These are phyloP conservation scores for Lipomyces orientalis DNA, from an alignment of 805 yeast genomes.

Conservation along the genomic window DNA sequence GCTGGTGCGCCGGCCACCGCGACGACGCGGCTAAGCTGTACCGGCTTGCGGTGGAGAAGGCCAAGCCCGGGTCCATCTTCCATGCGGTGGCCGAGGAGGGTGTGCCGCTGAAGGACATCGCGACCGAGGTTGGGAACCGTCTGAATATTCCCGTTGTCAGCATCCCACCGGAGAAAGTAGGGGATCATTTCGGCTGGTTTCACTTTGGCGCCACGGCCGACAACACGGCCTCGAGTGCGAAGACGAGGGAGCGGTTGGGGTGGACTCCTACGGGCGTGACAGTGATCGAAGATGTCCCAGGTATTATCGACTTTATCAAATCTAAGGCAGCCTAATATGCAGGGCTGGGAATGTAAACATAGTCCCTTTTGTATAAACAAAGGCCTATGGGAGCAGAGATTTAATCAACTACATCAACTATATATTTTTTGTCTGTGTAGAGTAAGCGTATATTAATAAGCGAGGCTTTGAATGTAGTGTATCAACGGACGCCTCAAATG, in stretches of 20 bases:
- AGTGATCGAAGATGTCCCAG: background rate
- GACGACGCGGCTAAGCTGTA: slow-evolving; percentile 2
- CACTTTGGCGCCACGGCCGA: background rate
- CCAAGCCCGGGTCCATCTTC: background rate
- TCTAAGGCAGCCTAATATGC: background rate
- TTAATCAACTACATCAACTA: background rate
- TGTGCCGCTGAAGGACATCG: background rate
- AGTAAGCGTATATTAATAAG: background rate
- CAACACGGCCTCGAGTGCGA: background rate
- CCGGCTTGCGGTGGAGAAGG: background rate
- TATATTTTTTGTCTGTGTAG: background rate
- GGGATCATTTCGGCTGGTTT: background rate
- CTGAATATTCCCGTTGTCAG: background rate
- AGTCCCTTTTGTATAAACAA: background rate
- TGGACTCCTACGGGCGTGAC: background rate
- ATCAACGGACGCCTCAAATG: slow-evolving; percentile 1
- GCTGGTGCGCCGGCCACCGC: slow-evolving; percentile 4
- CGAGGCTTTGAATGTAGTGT: slow-evolving; percentile 1
- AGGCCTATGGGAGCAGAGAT: background rate
- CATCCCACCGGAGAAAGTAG: slow-evolving; percentile 1
- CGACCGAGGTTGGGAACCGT: slow-evolving; percentile 1
- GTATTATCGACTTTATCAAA: background rate
- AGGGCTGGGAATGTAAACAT: background rate
- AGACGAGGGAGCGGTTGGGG: slow-evolving; percentile 3
- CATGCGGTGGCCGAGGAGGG: slow-evolving; percentile 2